Evolutionary conservation across 148 eudicot genomes (phyloP), one percentile per base, ranked within the genome.

Genomic region (Fagopyrum esculentum): DNA sequence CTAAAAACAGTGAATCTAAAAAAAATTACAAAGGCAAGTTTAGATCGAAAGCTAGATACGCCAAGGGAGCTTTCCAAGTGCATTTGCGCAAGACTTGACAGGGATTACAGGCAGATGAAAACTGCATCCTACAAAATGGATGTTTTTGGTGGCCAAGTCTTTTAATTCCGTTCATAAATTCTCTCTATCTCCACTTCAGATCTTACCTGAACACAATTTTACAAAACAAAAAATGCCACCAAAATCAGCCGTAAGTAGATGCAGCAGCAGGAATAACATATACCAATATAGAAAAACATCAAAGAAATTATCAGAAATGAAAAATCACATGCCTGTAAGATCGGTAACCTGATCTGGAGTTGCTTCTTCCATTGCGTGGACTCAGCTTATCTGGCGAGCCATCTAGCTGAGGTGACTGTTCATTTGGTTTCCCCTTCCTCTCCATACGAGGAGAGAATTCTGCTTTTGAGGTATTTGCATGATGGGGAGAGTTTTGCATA

Each of bases 311-410:
- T n/a, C 16, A 44, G 6, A 30, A 46, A 35, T 9, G 49, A 45
- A 60, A 69, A 56, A 43, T 4, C 12, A 78, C 43, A 6, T 50
- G 85, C 84, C 89, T 80, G 74, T 77, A 69, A 61, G 81, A 82
- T 54, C 66, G 66, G 5, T 81, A 79, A 43, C 66, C 80, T 48
- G 87, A 80, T 76, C 83, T 81, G 47, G 84, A 75, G 2, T 80
- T 76, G 60, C 81, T 82, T 71, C 71, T 49, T 13, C 29, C 71
- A 45, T 81, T 85, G 64, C 82, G 72, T 35, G 90, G 83, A 46
- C 81, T 88, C 52, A 26, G 26, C 80, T 46, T 81, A 82, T 77
- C 82, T 83, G 78, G 80, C 74, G 60, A 0, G 9, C n/a, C 7
- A 16, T 60, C 60, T 77, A 83, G 40, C 75, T 79, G 72, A 79